Conservation (phyloP, 331 rosid species). For the Spiraea crenata region DNA sequence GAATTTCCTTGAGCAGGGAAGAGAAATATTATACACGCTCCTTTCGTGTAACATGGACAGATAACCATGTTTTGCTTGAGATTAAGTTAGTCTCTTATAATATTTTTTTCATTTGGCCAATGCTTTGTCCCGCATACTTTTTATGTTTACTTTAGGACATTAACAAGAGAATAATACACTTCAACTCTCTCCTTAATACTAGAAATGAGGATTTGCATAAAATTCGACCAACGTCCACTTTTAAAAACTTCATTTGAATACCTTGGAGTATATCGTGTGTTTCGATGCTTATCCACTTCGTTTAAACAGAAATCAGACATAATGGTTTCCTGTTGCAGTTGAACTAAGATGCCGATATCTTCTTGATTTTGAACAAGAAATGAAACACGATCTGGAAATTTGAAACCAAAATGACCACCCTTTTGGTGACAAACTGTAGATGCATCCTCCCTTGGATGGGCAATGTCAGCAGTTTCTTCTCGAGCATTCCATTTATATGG, state of each 20-base stretch:
- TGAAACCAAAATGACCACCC: slow-evolving; percentile 62
- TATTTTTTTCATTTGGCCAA: not conserved
- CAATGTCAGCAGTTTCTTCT: slow-evolving; percentile 92
- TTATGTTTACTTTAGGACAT: not conserved
- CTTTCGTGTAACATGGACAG: too few species aligned
- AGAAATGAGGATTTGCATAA: not conserved
- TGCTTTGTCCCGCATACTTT: not conserved
- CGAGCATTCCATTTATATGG: slow-evolving; percentile 84
- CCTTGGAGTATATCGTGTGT: not conserved
- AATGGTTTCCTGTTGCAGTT: slow-evolving; percentile 51
- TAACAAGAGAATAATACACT: not conserved
- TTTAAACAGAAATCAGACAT: slow-evolving; percentile 11
- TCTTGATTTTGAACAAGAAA: slow-evolving; percentile 80
- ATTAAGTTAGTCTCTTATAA: not conserved
- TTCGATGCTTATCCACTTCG: not conserved
- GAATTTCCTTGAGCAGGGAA: too few species aligned
- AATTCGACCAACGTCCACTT: not conserved
- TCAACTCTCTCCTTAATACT: not conserved
- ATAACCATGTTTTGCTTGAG: too few species aligned
- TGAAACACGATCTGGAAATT: slow-evolving; percentile 45
- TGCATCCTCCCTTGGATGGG: slow-evolving; percentile 99
- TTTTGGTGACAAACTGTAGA: slow-evolving; percentile 73
- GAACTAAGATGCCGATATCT: slow-evolving; percentile 92
- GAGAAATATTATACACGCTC: not conserved
- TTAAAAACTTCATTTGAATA: slow-evolving; percentile 15